Evolutionary conservation across 345 rosid genomes (phyloP).

Genomic region (Noccaea caerulescens): DNA sequence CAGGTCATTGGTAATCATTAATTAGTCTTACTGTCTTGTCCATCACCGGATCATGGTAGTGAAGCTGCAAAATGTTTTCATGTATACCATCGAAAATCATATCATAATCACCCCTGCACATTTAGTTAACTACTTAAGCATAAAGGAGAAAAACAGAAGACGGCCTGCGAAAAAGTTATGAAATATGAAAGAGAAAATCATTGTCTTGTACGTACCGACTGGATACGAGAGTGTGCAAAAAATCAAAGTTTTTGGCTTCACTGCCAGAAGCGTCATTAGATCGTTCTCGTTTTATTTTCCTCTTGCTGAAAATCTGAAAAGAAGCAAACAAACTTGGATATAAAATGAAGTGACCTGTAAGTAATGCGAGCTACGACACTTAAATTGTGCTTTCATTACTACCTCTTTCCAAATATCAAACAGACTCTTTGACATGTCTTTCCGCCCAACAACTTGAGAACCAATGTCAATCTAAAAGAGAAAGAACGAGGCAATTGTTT

Average conservation of each 20-base stretch:
- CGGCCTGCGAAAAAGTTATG: not conserved
- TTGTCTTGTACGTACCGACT: conserved; percentile 56
- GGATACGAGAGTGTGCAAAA: conserved; percentile 68
- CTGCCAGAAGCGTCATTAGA: conserved; percentile 43
- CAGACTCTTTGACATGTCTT: conserved; percentile 81
- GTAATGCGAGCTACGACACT: not conserved
- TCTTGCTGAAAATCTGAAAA: conserved; percentile 80
- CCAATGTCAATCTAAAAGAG: conserved; percentile 70
- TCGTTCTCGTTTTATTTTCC: conserved; percentile 59
- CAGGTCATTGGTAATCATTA: conserved; percentile 26
- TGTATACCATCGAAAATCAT: conserved; percentile 81
- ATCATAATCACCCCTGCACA: conserved; percentile 91
- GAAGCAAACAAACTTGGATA: conserved; percentile 35
- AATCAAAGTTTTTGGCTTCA: conserved; percentile 57
- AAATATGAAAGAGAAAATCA: conserved; percentile 26
- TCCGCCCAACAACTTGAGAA: conserved; percentile 90
- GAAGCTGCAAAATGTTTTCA: conserved; percentile 85
- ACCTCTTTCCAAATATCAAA: conserved; percentile 99
- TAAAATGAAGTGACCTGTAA: conserved; percentile 12
- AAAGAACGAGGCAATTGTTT: conserved; percentile 31
- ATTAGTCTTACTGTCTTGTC: conserved; percentile 74
- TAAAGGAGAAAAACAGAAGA: not conserved
- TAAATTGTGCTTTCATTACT: conserved; percentile 43
- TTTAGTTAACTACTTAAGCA: conserved; percentile 42
- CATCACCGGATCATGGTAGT: conserved; percentile 94